Evolutionary conservation across 805 yeast genomes (phyloP).

Genomic region (Saturnispora mendoncae): DNA sequence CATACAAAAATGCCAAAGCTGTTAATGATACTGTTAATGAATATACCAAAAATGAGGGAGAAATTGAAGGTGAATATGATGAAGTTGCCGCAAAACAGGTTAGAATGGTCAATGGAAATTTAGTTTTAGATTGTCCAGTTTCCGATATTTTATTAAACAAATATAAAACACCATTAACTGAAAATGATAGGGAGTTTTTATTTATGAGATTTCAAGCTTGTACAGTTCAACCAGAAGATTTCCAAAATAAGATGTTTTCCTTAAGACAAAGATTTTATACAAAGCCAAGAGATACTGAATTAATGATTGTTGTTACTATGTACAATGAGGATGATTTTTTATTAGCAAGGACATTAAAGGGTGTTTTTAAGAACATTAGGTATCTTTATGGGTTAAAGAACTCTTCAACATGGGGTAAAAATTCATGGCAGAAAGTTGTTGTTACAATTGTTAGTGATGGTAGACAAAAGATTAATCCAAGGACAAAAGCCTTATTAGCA

Average conservation of each 20-base stretch:
- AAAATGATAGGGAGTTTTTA: slow-evolving; percentile 50
- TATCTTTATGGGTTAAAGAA: slow-evolving; percentile 57
- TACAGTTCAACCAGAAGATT: slow-evolving; percentile 81
- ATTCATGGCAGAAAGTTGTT: slow-evolving; percentile 90
- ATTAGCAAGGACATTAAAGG: slow-evolving; percentile 78
- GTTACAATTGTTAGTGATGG: slow-evolving; percentile 91
- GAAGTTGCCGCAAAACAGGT: slow-evolving; percentile 33
- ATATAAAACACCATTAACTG: slow-evolving; percentile 39
- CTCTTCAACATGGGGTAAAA: slow-evolving; percentile 84
- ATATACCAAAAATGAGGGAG: slow-evolving; percentile 11
- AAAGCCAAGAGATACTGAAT: slow-evolving; percentile 75
- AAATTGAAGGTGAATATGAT: slow-evolving; percentile 4
- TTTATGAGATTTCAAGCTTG: slow-evolving; percentile 92
- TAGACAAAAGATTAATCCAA: slow-evolving; percentile 69
- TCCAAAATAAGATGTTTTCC: slow-evolving; percentile 54
- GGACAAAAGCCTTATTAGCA: slow-evolving; percentile 71
- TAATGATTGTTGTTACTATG: slow-evolving; percentile 79
- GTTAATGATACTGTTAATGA: slow-evolving; percentile 13
- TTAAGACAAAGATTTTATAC: slow-evolving; percentile 73
- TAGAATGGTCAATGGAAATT: slow-evolving; percentile 60
- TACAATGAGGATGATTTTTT: slow-evolving; percentile 82
- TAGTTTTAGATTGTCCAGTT: slow-evolving; percentile 83
- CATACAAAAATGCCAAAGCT: slow-evolving; percentile 14
- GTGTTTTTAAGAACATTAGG: slow-evolving; percentile 79
- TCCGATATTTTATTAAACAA: slow-evolving; percentile 54